Evolutionary conservation across 179 eudicot genomes (phyloP), one percentile per base, ranked within the genome.

Genomic region (Silene coronaria): DNA sequence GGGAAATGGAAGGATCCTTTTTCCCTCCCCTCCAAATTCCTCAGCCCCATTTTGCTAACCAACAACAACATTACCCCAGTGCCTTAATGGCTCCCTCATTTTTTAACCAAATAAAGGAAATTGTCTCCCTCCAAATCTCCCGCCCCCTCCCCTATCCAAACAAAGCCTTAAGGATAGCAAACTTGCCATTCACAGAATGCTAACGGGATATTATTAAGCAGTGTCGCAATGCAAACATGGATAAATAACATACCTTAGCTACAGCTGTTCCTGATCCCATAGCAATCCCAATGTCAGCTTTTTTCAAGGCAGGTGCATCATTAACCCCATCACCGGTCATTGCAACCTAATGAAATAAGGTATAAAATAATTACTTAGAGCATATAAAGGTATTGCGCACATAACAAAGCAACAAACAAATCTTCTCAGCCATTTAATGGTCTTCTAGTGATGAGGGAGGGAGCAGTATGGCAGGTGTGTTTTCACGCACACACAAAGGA

Each of bases 191-290:
- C 24, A 74, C 17, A 53, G 58, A 67, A 74, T 48, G 3, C 34
- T 74, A 24, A 58, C 61, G 46, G 34, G 26, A 61, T 55, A 21
- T 16, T 9, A 21, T 16, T 13, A 53, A 42, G 51, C 38, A 65
- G 60, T 24, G 14, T 36, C 26, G 38, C 32, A 30, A 48, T 62
- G 63, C 48, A 66, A 13, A 17, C 17, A 21, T 3, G 10, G 23
- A 58, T 13, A 57, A 45, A 72, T 55, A 36, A 13, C 58, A 74
- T 84, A 93, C 99, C 99, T 96, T 96, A 71, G 99, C 97, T 77
- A 96, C 99, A 77, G 98, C 98, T 26, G 98, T 96, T 77, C 98
- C 99, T 42, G 99, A 93, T 78, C 99, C 99, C 99, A 96, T 96
- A 80, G 99, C 92, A 86, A 96, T 88, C 61, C 99, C 99, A 48